Base-by-base conservation (phyloP, 169 alveolate species). In the Cryptosporidium meleagridis region DNA sequence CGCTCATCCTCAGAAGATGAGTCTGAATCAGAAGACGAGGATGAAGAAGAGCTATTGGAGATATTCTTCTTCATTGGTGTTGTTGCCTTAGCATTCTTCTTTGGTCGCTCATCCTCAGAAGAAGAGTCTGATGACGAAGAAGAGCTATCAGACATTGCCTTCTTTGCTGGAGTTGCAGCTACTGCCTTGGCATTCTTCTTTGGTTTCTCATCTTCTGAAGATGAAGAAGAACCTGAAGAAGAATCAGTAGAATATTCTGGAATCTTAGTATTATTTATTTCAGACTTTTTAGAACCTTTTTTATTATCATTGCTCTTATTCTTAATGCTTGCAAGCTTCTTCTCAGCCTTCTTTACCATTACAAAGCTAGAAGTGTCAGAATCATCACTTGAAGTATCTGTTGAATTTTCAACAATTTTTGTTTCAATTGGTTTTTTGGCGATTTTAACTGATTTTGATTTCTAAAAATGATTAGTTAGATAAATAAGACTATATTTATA, bases 351-450 rank as follows among this genome's bases (percentile, higher is more conserved):
- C 41, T 80, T 80, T 26, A 80, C 89, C 65, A 80, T 80, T 33
- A 39, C 75, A 80, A 80, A 80, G 44, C 89, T 80, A 3, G 89
- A 48, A 14, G 75, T 62, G 26, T 80, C 89, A 16, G 89, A 80
- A 62, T 80, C 89, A 62, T 80, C 89, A 48, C 89, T 80, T 5
- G 89, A 80, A 33, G 86, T 58, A 48, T 80, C 75, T 4, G 62
- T 18, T 3, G 86, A 59, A 12, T 39, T 75, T n/a, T 55, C 55
- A 10, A 26, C 18, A 12, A 58, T 21, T 9, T 53, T 59, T 16
- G 70, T 37, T 59, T 75, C 86, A 53, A 58, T 75, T 16, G 86
- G 71, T 26, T 58, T 75, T 39, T 59, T 75, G 14, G 59, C 53
- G 31, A 53, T 33, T 35, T 75, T 53, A 44, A 45, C 45, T 6